Base-by-base conservation (phyloP, 768 basidiomycete genomes). In the Amanita jacksonii region DNA sequence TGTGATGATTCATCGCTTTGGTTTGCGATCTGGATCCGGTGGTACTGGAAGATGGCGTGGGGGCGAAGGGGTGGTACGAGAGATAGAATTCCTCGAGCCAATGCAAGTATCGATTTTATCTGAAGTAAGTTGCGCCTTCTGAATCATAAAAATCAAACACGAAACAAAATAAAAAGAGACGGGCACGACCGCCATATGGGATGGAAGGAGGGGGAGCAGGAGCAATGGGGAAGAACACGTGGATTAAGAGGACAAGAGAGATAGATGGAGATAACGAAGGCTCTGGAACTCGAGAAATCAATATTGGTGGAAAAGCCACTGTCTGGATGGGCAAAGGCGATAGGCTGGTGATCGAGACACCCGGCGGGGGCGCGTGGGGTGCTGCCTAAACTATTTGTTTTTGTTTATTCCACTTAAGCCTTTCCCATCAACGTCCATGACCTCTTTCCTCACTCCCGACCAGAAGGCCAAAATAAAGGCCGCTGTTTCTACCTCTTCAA, bases 321-420 rank as follows among this genome's bases (percentile, higher is more conserved):
- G 73, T 91, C 38, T 77, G 74, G 66, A 91, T 93, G 83, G 86
- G 87, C 28, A 85, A 88, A 54, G 85, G 89, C 5, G 91, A 96
- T 56, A 68, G 71, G 39, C 58, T 96, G 47, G 52, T 82, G 46
- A 78, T 94, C 38, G 80, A 91, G 64, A 93, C 92, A 0, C 92
- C 92, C 0, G 92, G 92, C 1, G 92, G 83, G 7, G 92, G 92
- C 5, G 92, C 79, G 2, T 94, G 85, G 85, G 91, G 91, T 1
- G 56, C 49, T 12, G 51, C 54, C 9, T 27, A 12, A n/a, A n/a
- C 7, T 45, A 15, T 45, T 3, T 38, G 36, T 13, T 22, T 22
- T 5, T 38, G 36, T 32, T 44, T 44, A 32, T n/a, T n/a, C n/a
- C n/a, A n/a, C n/a, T n/a, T n/a, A n/a, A n/a, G n/a, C n/a, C n/a